Percentiles rank a stretch among this genome's conserved stretches.
Evolutionary conservation across 1,284 basidiomycete genomes (phyloP).

Genomic region (Heterobasidion irregulare): DNA sequence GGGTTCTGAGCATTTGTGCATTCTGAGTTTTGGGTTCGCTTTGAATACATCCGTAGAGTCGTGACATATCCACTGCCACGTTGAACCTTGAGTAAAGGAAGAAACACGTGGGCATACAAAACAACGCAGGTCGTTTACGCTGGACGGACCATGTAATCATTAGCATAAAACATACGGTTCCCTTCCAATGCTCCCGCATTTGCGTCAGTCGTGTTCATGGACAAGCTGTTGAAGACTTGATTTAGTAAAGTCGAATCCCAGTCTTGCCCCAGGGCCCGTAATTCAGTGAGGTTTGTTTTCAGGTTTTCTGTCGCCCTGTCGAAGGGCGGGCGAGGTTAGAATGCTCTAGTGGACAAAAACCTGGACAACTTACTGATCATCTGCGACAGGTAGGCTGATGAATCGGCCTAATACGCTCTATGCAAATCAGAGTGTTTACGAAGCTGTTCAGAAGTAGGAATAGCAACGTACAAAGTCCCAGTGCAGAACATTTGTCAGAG

Average conservation of each 20-base stretch:
- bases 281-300: constrained; percentile 40
- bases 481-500: constrained; percentile 44
- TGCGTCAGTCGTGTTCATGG: constrained; percentile 26
- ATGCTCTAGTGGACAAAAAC: neutral
- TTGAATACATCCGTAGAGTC: constrained; percentile 50
- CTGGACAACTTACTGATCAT: constrained; percentile 34
- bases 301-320: constrained; percentile 38
- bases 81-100: constrained; percentile 28
- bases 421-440: neutral
- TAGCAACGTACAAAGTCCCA: constrained; percentile 52
- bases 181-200: constrained; percentile 42
- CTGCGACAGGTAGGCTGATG: constrained; percentile 43
- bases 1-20: constrained; percentile 51
- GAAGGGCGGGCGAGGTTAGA: neutral
- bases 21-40: constrained; percentile 47
- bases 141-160: constrained; percentile 48
- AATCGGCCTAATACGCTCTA: constrained; percentile 47
- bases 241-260: constrained; percentile 34
- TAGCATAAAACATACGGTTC: constrained; percentile 51
- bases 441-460: neutral
- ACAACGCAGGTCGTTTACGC: neutral
- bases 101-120: neutral
- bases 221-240: constrained; percentile 28
- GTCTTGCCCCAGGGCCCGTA: constrained; percentile 33
- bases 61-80: constrained; percentile 40